Base-by-base conservation (phyloP, 495 filamentous ascomycete genomes). In the Lepidopterella palustris region DNA sequence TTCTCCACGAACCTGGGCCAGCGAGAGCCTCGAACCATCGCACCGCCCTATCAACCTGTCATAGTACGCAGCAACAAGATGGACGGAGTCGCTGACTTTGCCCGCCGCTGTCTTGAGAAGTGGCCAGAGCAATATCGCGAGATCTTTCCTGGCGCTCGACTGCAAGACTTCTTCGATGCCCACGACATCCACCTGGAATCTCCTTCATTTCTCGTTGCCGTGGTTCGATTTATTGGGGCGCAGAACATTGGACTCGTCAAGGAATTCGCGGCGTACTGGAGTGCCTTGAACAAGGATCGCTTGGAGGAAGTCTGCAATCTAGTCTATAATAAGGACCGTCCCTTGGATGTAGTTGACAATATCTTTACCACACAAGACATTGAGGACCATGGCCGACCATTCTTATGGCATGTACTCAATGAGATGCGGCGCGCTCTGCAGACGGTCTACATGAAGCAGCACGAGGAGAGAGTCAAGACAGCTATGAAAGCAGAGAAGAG, bases 121-220 rank as follows among this genome's bases (percentile, higher is more conserved):
- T 76, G 72, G 53, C 73, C 70, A 6, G 57, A 65, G 21, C 55
- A 62, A 8, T 74, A 71, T 27, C 51, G 45, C 27, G 32, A 67
- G 64, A 55, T 57, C 53, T 42, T 67, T 78, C 28, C 65, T 60
- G 67, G 49, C 67, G 78, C 21, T 54, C 39, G 27, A 3, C 57
- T 84, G 13, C 75, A 79, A 58, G 50, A 74, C n/a, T 82, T 78
- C 52, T 84, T 79, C 56, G 81, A 84, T 61, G 63, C 69, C 2
- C 57, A 70, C 42, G 81, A 84, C 53, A 75, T 82, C 25, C 78
- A 75, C 52, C 13, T 69, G 26, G 57, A 76, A 15, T 75, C 78
- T 4, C 68, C 73, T 0, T 58, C 59, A 21, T 84, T 84, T 56
- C 71, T 83, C 65, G 9, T 61, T 59, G 25, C 55, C 25, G 65